phyloP scores from a whole-genome alignment of 2,329 filamentous ascomycete species.

The Aspergillus japonicus region DNA sequence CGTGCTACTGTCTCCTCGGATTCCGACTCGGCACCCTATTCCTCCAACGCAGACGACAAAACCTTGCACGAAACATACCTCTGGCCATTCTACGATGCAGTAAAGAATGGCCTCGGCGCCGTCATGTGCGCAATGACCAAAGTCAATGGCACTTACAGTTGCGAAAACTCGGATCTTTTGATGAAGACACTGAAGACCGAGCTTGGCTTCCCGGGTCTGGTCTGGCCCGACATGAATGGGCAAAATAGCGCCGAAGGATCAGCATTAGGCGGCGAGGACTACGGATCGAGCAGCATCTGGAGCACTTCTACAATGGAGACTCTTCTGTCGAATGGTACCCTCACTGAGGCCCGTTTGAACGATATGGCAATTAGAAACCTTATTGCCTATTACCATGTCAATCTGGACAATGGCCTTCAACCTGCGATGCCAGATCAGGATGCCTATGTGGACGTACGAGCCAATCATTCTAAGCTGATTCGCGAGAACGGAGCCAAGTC shows the following conservation, averaged over 20 bases:
- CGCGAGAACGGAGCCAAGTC: conserved; percentile 36
- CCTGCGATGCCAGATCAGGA: not conserved
- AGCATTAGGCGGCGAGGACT: conserved; percentile 6
- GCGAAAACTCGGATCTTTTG: conserved; percentile 14
- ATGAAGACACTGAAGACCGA: conserved; percentile 14
- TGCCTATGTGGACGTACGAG: conserved; percentile 49
- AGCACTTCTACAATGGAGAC: conserved; percentile 6
- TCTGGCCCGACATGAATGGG: conserved; percentile 14
- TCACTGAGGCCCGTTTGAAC: conserved; percentile 42
- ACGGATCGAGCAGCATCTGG: conserved; percentile 10
- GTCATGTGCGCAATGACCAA: conserved; percentile 20
- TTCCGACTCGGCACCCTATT: conserved; percentile 7
- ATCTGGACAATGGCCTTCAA: conserved; percentile 15
- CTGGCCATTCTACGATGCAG: conserved; percentile 16
- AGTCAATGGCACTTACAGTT: conserved; percentile 8
- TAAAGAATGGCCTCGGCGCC: conserved; percentile 13
- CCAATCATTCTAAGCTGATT: conserved; percentile 33
- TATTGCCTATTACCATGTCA: conserved; percentile 26
- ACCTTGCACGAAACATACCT: conserved; percentile 17
- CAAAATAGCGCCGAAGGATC: conserved; percentile 8
- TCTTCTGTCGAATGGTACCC: conserved; percentile 36
- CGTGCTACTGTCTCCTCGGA: not conserved
- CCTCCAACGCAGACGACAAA: conserved; percentile 16
- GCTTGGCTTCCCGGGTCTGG: conserved; percentile 16
- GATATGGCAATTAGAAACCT: conserved; percentile 50